These are phyloP conservation scores for Magnaporthales sp. DNA, from an alignment of 2,329 filamentous ascomycete genomes.

Conservation along the genomic window DNA sequence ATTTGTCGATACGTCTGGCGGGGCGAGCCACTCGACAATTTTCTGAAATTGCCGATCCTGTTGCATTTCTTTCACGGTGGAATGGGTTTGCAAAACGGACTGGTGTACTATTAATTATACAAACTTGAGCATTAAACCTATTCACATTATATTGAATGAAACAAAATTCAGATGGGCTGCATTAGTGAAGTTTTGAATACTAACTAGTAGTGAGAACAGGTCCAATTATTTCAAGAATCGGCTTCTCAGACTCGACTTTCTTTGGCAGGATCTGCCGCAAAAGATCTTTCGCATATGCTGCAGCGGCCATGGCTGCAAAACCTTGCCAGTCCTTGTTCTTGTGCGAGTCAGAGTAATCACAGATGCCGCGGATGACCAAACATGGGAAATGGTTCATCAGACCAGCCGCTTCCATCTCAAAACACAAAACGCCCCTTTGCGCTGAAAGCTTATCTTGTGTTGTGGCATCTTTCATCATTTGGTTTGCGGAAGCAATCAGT, in stretches of 20 bases:
- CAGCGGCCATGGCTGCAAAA: background rate
- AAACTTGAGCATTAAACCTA: background rate
- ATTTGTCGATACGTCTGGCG: background rate
- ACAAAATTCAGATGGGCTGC: no score
- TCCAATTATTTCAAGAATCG: background rate
- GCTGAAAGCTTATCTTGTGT: conserved; percentile 14
- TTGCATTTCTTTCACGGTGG: background rate
- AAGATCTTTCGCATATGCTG: background rate
- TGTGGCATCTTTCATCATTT: background rate
- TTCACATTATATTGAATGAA: no score
- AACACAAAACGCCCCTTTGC: conserved; percentile 11
- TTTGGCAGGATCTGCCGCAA: background rate
- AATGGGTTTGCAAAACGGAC: background rate
- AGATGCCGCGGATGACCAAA: background rate
- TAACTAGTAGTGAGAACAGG: background rate
- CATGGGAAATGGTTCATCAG: background rate
- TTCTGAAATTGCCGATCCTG: background rate
- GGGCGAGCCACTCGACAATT: background rate
- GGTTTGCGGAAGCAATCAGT: conserved; percentile 7
- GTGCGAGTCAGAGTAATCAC: background rate
- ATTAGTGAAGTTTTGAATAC: no score
- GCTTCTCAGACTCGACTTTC: no score
- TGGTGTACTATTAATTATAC: background rate
- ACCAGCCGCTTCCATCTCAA: background rate
- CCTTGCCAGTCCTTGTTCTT: background rate